Evolutionary conservation across 306 rosid genomes (phyloP).

Genomic region (Dryas drummondii): DNA sequence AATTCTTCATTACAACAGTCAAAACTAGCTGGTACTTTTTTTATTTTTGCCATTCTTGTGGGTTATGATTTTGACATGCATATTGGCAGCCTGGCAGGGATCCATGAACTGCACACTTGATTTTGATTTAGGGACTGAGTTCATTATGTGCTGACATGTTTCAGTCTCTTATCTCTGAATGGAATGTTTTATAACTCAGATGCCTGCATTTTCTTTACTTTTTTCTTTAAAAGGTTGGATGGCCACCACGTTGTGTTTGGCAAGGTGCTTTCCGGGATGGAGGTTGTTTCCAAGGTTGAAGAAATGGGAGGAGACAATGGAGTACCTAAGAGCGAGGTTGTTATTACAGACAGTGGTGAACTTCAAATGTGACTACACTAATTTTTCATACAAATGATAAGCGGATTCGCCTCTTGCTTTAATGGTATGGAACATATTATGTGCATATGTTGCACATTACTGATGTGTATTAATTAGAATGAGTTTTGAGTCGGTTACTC

Average conservation of each 20-base stretch:
- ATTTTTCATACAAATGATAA: neutral
- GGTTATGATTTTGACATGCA: neutral
- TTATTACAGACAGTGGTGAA: constrained; percentile 53
- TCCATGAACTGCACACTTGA: neutral
- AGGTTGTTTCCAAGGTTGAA: constrained; percentile 49
- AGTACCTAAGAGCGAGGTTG: constrained; percentile 37
- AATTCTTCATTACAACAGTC: constrained; percentile 81
- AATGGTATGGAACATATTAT: neutral
- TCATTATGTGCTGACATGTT: neutral
- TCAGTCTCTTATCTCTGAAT: neutral
- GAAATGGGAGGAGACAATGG: constrained; percentile 40
- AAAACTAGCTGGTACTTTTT: constrained; percentile 70
- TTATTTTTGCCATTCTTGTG: neutral
- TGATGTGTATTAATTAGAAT: neutral
- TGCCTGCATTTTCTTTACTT: constrained; percentile 24
- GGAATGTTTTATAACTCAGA: neutral
- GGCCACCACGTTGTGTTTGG: constrained; percentile 74
- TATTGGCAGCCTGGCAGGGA: no score
- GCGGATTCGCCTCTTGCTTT: neutral
- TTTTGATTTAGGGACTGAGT: neutral
- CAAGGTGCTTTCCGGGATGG: constrained; percentile 56
- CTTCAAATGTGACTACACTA: constrained; percentile 26
- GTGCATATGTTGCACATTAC: neutral
- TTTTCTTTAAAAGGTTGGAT: constrained; percentile 60
- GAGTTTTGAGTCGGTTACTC: neutral